Evolutionary conservation across 306 rosid species (phyloP).

Genomic region (Castanospermum australe): DNA sequence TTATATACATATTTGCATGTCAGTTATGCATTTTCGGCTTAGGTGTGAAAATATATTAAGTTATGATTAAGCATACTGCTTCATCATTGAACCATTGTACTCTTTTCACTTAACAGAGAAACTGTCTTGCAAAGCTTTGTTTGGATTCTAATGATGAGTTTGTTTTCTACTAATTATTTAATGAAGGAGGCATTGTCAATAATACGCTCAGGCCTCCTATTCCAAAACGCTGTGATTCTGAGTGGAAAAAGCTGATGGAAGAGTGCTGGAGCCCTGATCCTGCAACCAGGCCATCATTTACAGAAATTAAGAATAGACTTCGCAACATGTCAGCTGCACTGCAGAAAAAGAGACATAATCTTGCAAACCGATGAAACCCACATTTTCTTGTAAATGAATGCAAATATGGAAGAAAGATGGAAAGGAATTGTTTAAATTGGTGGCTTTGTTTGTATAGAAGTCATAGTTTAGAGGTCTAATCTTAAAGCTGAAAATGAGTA

Average conservation of each 20-base stretch:
- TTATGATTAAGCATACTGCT: background rate
- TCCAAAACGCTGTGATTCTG: slow-evolving; percentile 83
- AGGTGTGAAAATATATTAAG: background rate
- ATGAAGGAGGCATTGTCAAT: slow-evolving; percentile 85
- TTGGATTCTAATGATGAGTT: slow-evolving; percentile 18
- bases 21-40: background rate
- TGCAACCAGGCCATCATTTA: slow-evolving; percentile 69
- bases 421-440: background rate
- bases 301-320: slow-evolving; percentile 68
- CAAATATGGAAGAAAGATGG: slow-evolving; percentile 6
- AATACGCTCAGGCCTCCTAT: slow-evolving; percentile 83
- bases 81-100: background rate
- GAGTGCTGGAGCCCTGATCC: slow-evolving; percentile 93
- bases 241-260: slow-evolving; percentile 87
- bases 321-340: slow-evolving; percentile 66
- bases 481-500: slow-evolving; percentile 13
- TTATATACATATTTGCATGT: background rate
- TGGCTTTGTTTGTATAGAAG: slow-evolving; percentile 34
- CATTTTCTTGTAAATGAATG: slow-evolving; percentile 33
- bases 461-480: slow-evolving; percentile 22
- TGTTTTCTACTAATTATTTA: slow-evolving; percentile 4
- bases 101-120: background rate
- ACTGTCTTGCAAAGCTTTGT: background rate
- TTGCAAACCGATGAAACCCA: slow-evolving; percentile 31
- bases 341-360: slow-evolving; percentile 50